Base-by-base conservation (phyloP, 805 yeast genomes). In the Brettanomyces nanus region DNA sequence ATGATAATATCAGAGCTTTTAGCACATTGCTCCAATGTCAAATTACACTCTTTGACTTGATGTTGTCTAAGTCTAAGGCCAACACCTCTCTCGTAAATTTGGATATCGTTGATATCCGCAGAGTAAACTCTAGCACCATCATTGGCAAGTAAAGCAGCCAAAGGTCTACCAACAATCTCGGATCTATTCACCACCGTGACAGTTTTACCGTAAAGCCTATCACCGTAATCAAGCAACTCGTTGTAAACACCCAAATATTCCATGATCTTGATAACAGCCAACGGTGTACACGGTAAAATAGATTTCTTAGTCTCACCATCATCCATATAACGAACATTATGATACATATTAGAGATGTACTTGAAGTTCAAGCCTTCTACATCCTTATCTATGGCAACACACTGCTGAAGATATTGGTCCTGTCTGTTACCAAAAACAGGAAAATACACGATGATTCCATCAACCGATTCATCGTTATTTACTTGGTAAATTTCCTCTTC, bases 61-160 rank as follows among this genome's bases (percentile, higher is more conserved):
- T 92, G 98, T 54, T 89, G 80, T 40, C 71, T 76, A 51, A 81
- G 75, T 54, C 75, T 76, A 50, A 92, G 68, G 28, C 95, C 95
- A 51, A 85, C 95, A 26, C 98, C 98, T 52, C 98, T 74, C 17
- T 96, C 90, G 62, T 85, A 92, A 57, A 78, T 77, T 60, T 92
- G 97, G 45, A 87, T 77, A 49, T 86, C 84, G 51, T 82, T 78
- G 36, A 92, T 63, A 56, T 92, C 97, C 3, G 79, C 90, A 1
- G 97, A 89, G 58, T 83, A 92, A 2, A 92, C 97, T 1, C 80
- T 81, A 18, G 98, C 98, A 45, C 98, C 98, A 55, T 92, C 98
- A 54, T 92, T 92, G 15, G 98, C 97, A 45, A 92, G 66, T 27
- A 92, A 62, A 0, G 98, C 97, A 25, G 97, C 97, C 42, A 92